Percentiles rank a stretch among this genome's conserved stretches.
These are phyloP conservation scores for Chiua sp. DNA, from an alignment of 1,284 basidiomycete genomes.

Conservation along the genomic window DNA sequence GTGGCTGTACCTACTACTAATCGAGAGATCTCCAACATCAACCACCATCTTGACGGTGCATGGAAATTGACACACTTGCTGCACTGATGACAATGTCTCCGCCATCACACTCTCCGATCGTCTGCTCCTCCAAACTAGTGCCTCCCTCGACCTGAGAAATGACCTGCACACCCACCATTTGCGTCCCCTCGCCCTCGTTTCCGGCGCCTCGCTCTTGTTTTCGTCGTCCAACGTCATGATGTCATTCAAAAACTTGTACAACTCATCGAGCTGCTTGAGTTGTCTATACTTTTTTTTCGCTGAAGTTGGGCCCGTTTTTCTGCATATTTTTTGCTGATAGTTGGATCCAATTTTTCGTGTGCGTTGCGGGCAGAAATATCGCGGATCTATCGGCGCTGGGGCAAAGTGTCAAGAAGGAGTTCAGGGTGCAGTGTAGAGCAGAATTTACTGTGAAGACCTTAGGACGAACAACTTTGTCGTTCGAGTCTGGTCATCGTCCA, in stretches of 20 bases:
- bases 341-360: slow-evolving; percentile 74
- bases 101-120: slow-evolving; percentile 52
- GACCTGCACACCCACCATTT: slow-evolving; percentile 44
- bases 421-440: neutral
- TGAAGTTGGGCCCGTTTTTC: slow-evolving; percentile 73
- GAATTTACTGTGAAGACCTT: slow-evolving; percentile 62
- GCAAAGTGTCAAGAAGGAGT: slow-evolving; percentile 5
- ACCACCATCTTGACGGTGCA: neutral
- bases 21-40: too few relatives aligned
- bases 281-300: slow-evolving; percentile 73
- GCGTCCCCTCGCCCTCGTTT: slow-evolving; percentile 47
- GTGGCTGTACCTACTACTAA: too few relatives aligned
- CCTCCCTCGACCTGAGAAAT: neutral
- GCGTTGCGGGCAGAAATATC: slow-evolving; percentile 82
- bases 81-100: slow-evolving; percentile 38
- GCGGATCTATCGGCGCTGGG: slow-evolving; percentile 68
- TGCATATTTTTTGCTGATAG: slow-evolving; percentile 74
- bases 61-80: slow-evolving; percentile 23
- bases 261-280: slow-evolving; percentile 57
- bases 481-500: slow-evolving; percentile 72
- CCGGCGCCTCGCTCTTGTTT: slow-evolving; percentile 51
- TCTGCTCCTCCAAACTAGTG: slow-evolving; percentile 33
- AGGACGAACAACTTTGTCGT: slow-evolving; percentile 66
- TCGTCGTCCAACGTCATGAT: slow-evolving; percentile 59
- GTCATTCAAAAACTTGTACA: slow-evolving; percentile 74